Evolutionary conservation across 352 stramenopile genomes (phyloP), one percentile per base, ranked within the genome.

Genomic region (Phytophthora cactorum): DNA sequence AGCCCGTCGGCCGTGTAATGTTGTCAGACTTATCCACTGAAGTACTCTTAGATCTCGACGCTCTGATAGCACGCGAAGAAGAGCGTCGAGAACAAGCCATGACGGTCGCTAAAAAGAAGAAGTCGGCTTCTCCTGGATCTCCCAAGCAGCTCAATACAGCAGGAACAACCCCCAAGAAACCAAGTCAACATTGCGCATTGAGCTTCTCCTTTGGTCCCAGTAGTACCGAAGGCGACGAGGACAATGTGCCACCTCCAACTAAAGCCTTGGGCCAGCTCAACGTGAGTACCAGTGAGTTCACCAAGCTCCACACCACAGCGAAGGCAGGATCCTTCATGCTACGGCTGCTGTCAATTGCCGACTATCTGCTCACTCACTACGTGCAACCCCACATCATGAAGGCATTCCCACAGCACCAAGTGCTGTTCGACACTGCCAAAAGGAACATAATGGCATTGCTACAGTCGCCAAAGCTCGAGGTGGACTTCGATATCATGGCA

Each of bases 401-500:
- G 54, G 75, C 77, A 14, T 92, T 90, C 52, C 73, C 82, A 8
- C 72, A 89, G 54, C 78, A 90, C 39, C 69, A 85, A 17, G 67
- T 75, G 46, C 60, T 92, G 32, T 88, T 90, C n/a, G 79, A 88
- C 31, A 81, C 78, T 12, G 46, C 80, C 10, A 60, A 88, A 36
- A 68, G 62, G 17, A 77, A 46, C 36, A 25, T 81, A 2, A 64
- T 91, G 32, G 68, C 79, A 39, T 74, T 80, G 49, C 50, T 91
- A 8, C 77, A 79, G 50, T 79, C 80, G 3, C 32, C 71, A 22
- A 75, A 78, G 44, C 66, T 91, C 6, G 70, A 84, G 44, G 39
- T 86, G 50, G 74, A 88, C 44, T 90, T 92, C 52, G 74, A 89
- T 41, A 65, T 91, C 17, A 74, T 94, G 52, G 64, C 73, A 29